These are phyloP conservation scores for Fusarium caatingaense DNA, from an alignment of 2,329 filamentous ascomycete genomes.

Conservation along the genomic window DNA sequence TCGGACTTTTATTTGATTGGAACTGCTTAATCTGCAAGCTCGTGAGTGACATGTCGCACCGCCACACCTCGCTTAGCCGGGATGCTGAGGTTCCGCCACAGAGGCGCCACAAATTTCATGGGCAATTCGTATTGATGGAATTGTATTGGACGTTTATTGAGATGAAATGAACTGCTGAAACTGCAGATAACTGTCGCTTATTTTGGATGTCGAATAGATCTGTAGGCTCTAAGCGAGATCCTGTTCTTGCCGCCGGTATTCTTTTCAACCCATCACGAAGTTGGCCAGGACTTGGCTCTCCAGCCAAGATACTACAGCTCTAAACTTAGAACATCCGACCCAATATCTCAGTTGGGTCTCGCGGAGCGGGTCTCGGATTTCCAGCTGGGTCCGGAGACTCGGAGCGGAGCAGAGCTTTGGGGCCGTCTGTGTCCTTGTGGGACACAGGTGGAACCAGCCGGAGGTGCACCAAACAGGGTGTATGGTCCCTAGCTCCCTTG, in stretches of 20 bases:
- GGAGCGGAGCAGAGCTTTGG: constrained; percentile 4
- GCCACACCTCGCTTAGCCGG: constrained; percentile 30
- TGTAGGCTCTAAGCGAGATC: constrained; percentile 4
- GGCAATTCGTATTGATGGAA: constrained; percentile 15
- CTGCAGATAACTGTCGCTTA: constrained; percentile 10
- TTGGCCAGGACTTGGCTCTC: neutral
- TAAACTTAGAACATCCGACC: neutral
- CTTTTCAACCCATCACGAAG: neutral
- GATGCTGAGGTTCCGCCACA: constrained; percentile 10
- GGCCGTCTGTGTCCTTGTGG: constrained; percentile 10
- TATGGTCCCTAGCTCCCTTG: neutral
- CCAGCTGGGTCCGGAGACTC: neutral
- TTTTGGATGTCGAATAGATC: constrained; percentile 9
- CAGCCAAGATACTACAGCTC: neutral
- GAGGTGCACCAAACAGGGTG: constrained; percentile 3
- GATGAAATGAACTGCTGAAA: constrained; percentile 7
- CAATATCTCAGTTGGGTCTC: neutral
- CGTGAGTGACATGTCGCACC: constrained; percentile 9
- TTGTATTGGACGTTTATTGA: constrained; percentile 4
- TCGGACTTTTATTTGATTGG: constrained; percentile 11
- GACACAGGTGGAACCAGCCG: neutral
- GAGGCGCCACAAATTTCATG: constrained; percentile 13
- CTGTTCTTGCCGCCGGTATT: constrained; percentile 11
- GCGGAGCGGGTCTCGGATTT: constrained; percentile 10
- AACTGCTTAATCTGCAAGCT: neutral